Base-by-base conservation (phyloP, 495 filamentous ascomycete genomes). In the Penicillium soppii region DNA sequence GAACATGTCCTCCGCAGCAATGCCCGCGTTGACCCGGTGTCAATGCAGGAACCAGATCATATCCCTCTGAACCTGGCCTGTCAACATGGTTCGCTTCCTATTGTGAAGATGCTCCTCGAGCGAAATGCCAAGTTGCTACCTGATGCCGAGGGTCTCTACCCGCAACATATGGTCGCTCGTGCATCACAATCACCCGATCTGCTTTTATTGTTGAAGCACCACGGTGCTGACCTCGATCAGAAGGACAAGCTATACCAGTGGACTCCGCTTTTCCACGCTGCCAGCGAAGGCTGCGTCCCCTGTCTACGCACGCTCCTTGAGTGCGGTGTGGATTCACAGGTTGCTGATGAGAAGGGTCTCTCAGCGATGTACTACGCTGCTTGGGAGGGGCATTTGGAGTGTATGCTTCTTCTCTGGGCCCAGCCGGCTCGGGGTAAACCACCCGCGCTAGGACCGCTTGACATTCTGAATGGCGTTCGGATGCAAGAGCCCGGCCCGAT, bases 331-430 rank as follows among this genome's bases (percentile, higher is more conserved):
- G 80, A 90, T 59, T 79, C 84, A 6, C 81, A 86, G 47, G 86
- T 90, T 37, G 66, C 86, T 22, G 94, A 98, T 61, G 94, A 98
- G 67, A 97, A 97, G 67, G 87, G 85, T 16, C 76, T 96, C 6
- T 89, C 91, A 4, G 91, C 94, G 7, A 89, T 97, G 88, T 97
- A 98, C 67, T 97, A 98, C 71, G 95, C 94, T 16, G 91, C 92
- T 0, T 98, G 95, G 95, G 94, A 98, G 75, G 95, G 95, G 1
- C 89, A 97, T 65, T 70, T 96, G 43, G 88, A 92, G 62, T 97
- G 92, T 67, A 97, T 98, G 88, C 81, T 86, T 46, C 80, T 95
- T 12, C 82, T 98, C 16, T 85, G 87, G 59, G 84, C 72, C n/a
- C 65, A 70, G 74, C 39, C 66, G 7, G 59, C 59, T 13, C 51